These are phyloP conservation scores for Sporothrix mexicana DNA, from an alignment of 2,329 filamentous ascomycete genomes.

Conservation along the genomic window DNA sequence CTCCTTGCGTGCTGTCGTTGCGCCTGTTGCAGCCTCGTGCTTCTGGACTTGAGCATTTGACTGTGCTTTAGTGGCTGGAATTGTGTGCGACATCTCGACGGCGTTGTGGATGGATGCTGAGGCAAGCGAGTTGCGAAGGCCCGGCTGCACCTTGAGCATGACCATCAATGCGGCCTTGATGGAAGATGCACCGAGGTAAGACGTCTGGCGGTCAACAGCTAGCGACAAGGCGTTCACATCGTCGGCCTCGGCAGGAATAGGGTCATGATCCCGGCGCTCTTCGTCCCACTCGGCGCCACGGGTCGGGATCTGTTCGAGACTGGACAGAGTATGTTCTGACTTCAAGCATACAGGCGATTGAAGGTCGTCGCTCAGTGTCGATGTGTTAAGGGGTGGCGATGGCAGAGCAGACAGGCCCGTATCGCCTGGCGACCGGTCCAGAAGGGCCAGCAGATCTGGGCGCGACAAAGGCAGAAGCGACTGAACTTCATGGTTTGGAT, in stretches of 20 bases:
- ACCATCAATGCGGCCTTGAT: slow-evolving; percentile 76
- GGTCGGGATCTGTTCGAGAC: slow-evolving; percentile 72
- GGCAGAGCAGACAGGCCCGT: slow-evolving; percentile 52
- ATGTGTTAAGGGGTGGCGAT: slow-evolving; percentile 59
- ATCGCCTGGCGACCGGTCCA: slow-evolving; percentile 55
- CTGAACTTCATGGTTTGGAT: slow-evolving; percentile 62
- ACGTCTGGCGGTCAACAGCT: slow-evolving; percentile 61
- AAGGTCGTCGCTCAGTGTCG: slow-evolving; percentile 55
- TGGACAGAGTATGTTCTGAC: slow-evolving; percentile 55
- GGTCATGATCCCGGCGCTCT: slow-evolving; percentile 59
- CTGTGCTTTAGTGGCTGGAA: slow-evolving; percentile 52
- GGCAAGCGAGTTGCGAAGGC: slow-evolving; percentile 53
- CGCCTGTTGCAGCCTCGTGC: neutral
- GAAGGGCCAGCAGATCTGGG: slow-evolving; percentile 63
- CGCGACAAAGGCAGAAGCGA: slow-evolving; percentile 61
- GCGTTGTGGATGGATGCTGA: slow-evolving; percentile 53
- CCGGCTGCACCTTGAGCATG: slow-evolving; percentile 64
- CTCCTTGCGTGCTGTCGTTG: slow-evolving; percentile 41
- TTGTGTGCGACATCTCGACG: slow-evolving; percentile 54
- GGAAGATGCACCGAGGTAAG: slow-evolving; percentile 75
- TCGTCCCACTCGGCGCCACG: slow-evolving; percentile 72
- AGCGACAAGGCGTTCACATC: slow-evolving; percentile 73
- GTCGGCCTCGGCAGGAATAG: slow-evolving; percentile 68
- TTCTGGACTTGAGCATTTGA: slow-evolving; percentile 44
- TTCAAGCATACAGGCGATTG: slow-evolving; percentile 57